Evolutionary conservation across 139 green algal species (phyloP).

Genomic region (Zygnema circumcarinatum): DNA sequence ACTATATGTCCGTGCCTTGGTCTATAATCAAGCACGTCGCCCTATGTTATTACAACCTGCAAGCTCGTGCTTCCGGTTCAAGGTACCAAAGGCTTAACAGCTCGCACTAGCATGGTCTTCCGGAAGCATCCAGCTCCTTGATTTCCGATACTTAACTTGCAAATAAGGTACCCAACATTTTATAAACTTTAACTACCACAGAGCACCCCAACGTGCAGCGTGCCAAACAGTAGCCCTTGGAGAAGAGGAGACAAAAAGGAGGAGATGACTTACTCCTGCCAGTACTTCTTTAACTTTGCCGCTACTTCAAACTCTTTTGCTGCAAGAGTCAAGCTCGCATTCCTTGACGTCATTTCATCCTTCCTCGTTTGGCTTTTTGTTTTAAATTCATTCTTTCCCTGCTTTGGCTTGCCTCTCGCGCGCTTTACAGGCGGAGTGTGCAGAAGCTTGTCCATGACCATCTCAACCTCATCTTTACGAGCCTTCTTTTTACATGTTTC

Average conservation of each 20-base stretch:
- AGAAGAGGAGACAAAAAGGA: background rate
- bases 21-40: too few species aligned
- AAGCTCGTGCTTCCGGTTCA: background rate
- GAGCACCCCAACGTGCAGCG: too few species aligned
- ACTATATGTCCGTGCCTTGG: too few species aligned
- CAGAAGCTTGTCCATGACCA: background rate
- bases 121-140: background rate
- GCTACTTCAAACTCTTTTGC: background rate
- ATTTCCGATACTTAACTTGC: background rate
- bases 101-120: background rate
- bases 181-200: background rate
- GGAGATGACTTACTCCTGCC: background rate
- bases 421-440: background rate
- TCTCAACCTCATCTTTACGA: background rate
- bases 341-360: background rate
- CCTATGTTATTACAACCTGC: too few species aligned
- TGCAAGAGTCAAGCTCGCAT: background rate
- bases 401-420: background rate
- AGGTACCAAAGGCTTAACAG: background rate
- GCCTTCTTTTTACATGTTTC: background rate
- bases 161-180: background rate
- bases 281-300: background rate
- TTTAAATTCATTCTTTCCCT: background rate
- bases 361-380: background rate
- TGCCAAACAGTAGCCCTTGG: too few species aligned